phyloP scores from a whole-genome alignment of 345 rosid genomes.

The Mangifera indica region DNA sequence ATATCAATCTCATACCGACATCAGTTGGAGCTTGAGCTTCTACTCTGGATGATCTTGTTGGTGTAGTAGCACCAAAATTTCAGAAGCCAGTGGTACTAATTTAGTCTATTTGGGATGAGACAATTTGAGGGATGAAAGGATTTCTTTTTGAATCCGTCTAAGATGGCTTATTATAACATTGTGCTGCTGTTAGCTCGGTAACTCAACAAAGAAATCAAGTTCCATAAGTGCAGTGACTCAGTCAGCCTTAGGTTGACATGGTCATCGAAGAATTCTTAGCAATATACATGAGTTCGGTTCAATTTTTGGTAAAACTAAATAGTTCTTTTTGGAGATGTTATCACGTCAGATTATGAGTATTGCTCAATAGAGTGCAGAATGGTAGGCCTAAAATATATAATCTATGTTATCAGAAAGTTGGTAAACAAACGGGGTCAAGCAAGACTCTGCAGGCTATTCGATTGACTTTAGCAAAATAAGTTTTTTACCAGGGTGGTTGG shows the following conservation, averaged over 20 bases:
- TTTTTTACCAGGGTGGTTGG: not conserved
- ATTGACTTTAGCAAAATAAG: not conserved
- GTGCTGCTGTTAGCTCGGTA: not conserved
- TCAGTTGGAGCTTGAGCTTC: constrained; percentile 35
- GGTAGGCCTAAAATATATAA: not conserved
- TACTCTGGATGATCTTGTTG: constrained; percentile 19
- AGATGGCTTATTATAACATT: not conserved
- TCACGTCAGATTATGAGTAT: too few relatives aligned
- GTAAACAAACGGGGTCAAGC: not conserved
- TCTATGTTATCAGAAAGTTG: not conserved
- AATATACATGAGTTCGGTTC: not conserved
- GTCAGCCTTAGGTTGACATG: not conserved
- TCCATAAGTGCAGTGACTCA: not conserved
- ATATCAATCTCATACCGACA: constrained; percentile 49
- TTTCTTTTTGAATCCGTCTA: constrained; percentile 15
- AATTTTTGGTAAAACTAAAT: too few relatives aligned
- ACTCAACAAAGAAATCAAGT: not conserved
- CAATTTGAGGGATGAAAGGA: too few relatives aligned
- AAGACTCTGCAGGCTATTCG: not conserved
- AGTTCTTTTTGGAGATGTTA: too few relatives aligned
- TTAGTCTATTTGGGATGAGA: not conserved
- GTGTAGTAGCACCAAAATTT: not conserved
- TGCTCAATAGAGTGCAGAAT: not conserved
- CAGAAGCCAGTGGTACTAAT: not conserved
- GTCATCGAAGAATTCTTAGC: not conserved